Evolutionary conservation across 192 early-diverging fungal genomes (phyloP), one percentile per base, ranked within the genome.

Genomic region (Diversispora epigaea): DNA sequence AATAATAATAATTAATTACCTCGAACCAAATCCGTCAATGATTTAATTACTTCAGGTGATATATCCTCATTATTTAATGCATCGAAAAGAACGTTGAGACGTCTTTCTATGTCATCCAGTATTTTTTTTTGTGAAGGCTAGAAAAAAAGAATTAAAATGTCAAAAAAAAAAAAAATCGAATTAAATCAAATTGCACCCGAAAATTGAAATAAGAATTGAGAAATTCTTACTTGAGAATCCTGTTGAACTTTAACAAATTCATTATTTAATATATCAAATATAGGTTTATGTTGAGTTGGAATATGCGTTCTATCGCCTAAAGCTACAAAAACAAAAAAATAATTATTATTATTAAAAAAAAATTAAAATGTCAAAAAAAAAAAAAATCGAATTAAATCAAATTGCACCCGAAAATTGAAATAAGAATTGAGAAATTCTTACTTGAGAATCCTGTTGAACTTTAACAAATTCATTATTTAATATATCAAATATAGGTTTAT

Each of bases 251-350:
- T 83, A 47, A 82, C 80, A 60, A 93, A 68, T 8, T 88, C 88
- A 7, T 75, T 85, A 56, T 78, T 71, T 43, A 91, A 82, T 12
- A 85, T 81, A 40, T 63, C 77, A 12, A 86, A 87, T 19, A 94
- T 80, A 5, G 85, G 78, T 78, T 88, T 91, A 65, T 95, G 90
- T 49, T 82, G 86, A 14, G 85, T 78, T 12, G 95, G 89, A 72
- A 96, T 91, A 75, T 95, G 94, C 8, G 86, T 86, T 47, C 95
- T 87, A 77, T 98, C 96, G 44, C 94, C 95, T 1, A 81, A 80
- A 5, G 95, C 90, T 90, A 76, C 2, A 12, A 46, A 40, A 39
- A 78, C 7, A n/a, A n/a, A n/a, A n/a, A n/a, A n/a, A n/a, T n/a
- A n/a, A 43, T 40, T 19, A 46, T 6, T 12, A 49, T n/a, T 22